phyloP scores from a whole-genome alignment of 2,329 filamentous ascomycete species.

The Cryphonectria parasitica region DNA sequence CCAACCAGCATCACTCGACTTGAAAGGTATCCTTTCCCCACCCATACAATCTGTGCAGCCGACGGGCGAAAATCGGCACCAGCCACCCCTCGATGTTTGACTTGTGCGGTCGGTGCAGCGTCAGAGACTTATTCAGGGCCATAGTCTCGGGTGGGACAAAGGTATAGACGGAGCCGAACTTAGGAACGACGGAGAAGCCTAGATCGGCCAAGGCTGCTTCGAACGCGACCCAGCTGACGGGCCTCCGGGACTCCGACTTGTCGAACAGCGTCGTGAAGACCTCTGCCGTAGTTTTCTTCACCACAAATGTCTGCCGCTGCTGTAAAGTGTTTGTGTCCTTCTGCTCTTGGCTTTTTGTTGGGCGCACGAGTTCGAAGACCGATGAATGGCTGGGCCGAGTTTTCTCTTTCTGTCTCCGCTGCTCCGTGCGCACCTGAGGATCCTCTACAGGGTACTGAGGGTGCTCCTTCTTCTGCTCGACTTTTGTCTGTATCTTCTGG shows the following conservation, averaged over 20 bases:
- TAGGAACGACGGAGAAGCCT: slow-evolving; percentile 46
- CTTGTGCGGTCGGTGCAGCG: slow-evolving; percentile 43
- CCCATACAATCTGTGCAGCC: slow-evolving; percentile 42
- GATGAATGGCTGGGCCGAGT: slow-evolving; percentile 45
- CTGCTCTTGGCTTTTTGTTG: neutral
- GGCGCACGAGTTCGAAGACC: slow-evolving; percentile 37
- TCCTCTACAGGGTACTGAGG: slow-evolving; percentile 31
- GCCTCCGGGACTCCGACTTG: slow-evolving; percentile 32
- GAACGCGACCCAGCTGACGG: slow-evolving; percentile 43
- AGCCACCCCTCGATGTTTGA: slow-evolving; percentile 41
- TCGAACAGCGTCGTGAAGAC: slow-evolving; percentile 45
- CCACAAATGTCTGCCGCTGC: slow-evolving; percentile 36
- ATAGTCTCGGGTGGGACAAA: slow-evolving; percentile 40
- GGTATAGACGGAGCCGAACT: slow-evolving; percentile 47
- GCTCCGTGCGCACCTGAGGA: slow-evolving; percentile 36
- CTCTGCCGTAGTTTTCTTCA: slow-evolving; percentile 42
- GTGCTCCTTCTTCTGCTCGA: slow-evolving; percentile 31
- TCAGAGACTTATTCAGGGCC: slow-evolving; percentile 37
- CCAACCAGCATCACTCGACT: slow-evolving; percentile 31
- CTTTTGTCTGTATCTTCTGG: slow-evolving; percentile 34
- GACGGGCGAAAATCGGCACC: slow-evolving; percentile 36
- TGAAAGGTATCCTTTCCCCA: slow-evolving; percentile 42
- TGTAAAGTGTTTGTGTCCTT: neutral
- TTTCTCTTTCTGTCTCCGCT: slow-evolving; percentile 48
- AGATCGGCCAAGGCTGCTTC: slow-evolving; percentile 39